These are phyloP conservation scores for Chaetomium sp. DNA, from an alignment of 2,329 filamentous ascomycete genomes.

Conservation along the genomic window DNA sequence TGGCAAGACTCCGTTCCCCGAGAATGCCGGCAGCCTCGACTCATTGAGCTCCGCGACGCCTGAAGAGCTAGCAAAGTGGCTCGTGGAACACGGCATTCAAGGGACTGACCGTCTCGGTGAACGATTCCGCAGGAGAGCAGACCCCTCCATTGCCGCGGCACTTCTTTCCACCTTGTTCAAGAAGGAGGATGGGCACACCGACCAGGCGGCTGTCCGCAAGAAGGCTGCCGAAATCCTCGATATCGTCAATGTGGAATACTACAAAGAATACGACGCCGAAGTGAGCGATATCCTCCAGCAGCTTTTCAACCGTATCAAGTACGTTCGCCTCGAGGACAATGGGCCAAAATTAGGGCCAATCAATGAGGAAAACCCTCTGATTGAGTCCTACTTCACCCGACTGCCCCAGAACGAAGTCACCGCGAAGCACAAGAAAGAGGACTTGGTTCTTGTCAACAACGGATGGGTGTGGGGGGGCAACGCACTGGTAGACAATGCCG, in stretches of 20 bases:
- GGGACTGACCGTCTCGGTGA: constrained; percentile 72
- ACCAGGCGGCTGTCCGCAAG: constrained; percentile 46
- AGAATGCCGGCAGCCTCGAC: constrained; percentile 39
- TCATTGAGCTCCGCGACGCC: constrained; percentile 41
- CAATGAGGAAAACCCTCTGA: constrained; percentile 67
- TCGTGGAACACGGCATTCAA: constrained; percentile 62
- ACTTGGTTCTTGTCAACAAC: constrained; percentile 85
- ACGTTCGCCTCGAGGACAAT: constrained; percentile 84
- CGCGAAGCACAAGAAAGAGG: constrained; percentile 65
- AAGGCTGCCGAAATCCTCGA: constrained; percentile 63
- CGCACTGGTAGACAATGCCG: constrained; percentile 88
- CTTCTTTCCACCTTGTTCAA: constrained; percentile 64
- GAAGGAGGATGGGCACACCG: constrained; percentile 51
- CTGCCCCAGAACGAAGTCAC: constrained; percentile 74
- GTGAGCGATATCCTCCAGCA: constrained; percentile 79
- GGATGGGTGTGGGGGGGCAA: constrained; percentile 99
- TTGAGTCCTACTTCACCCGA: constrained; percentile 92
- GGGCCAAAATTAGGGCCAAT: constrained; percentile 82
- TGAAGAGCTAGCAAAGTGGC: constrained; percentile 52
- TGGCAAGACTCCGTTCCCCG: constrained; percentile 50
- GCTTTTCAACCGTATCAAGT: constrained; percentile 90
- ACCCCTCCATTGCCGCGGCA: constrained; percentile 63
- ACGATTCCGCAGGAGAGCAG: constrained; percentile 65
- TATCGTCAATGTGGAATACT: constrained; percentile 79
- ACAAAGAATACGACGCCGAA: constrained; percentile 86